A percentile compares a stretch with the other conserved stretches of the same genome.
These are phyloP conservation scores for Tetracentron sinense DNA, from an alignment of 164 flowering plant species.

Conservation along the genomic window DNA sequence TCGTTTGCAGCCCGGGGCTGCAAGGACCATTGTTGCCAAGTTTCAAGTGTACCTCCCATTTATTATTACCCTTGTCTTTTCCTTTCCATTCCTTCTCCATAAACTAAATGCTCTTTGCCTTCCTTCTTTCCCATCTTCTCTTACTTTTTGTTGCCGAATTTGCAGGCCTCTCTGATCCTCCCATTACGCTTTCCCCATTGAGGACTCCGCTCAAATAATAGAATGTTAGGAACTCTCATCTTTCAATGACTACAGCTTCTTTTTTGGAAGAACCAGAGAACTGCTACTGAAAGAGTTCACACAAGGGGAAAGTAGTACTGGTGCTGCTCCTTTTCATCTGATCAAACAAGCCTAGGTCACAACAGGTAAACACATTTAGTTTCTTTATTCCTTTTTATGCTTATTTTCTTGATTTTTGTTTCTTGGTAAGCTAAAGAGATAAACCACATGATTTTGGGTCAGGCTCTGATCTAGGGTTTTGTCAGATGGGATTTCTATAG, in stretches of 20 bases:
- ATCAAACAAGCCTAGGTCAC: conserved; percentile 34
- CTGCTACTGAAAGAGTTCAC: conserved; percentile 26
- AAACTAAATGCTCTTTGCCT: too few species aligned
- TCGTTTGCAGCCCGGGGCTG: too few species aligned
- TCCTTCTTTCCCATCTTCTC: too few species aligned
- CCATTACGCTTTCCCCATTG: conserved; percentile 24
- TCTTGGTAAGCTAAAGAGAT: too few species aligned
- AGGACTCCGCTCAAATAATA: conserved; percentile 4
- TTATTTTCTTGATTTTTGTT: conserved; percentile 4
- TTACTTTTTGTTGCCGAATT: too few species aligned
- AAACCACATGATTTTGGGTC: conserved; percentile 12
- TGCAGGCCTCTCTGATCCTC: too few species aligned
- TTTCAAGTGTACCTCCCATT: too few species aligned
- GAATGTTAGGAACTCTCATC: conserved; percentile 2
- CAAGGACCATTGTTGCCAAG: too few species aligned
- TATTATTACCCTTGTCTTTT: too few species aligned
- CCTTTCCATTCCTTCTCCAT: too few species aligned
- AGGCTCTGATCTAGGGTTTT: conserved; percentile 25
- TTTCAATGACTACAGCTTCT: conserved; percentile 18
- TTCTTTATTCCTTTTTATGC: conserved; percentile 8
- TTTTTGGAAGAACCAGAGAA: conserved; percentile 20
- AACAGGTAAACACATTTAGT: conserved; percentile 33
- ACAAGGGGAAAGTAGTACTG: conserved; percentile 24
- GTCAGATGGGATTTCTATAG: not conserved
- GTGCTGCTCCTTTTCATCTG: conserved; percentile 22